phyloP scores from a whole-genome alignment of 2,329 filamentous ascomycete species.

The Microcyclospora tardicrescens region DNA sequence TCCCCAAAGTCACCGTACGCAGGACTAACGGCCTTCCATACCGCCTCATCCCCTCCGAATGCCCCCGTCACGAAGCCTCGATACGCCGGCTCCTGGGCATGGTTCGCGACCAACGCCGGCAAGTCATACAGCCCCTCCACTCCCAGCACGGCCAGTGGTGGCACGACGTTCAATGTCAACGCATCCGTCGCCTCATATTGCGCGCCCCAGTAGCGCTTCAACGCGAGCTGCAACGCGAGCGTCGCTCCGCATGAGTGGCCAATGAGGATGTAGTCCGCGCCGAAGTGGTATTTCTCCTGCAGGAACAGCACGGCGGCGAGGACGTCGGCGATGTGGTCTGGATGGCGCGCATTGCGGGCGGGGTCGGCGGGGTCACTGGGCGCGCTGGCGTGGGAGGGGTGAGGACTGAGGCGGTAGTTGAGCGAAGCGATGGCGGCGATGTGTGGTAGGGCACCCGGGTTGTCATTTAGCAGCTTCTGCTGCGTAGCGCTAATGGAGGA shows the following conservation, averaged over 20 bases:
- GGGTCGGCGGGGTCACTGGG: slow-evolving; percentile 36
- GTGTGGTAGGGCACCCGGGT: slow-evolving; percentile 10
- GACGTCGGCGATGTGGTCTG: slow-evolving; percentile 49
- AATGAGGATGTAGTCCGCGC: slow-evolving; percentile 39
- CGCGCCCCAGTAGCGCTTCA: slow-evolving; percentile 28
- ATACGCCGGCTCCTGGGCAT: slow-evolving; percentile 41
- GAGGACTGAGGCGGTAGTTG: slow-evolving; percentile 50
- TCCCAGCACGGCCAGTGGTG: slow-evolving; percentile 44
- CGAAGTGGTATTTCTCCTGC: slow-evolving; percentile 33
- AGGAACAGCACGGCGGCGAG: slow-evolving; percentile 39
- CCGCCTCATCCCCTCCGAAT: slow-evolving; percentile 40
- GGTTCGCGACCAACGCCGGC: slow-evolving; percentile 36
- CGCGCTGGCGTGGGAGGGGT: slow-evolving; percentile 29
- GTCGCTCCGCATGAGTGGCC: slow-evolving; percentile 54
- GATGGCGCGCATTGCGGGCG: slow-evolving; percentile 40
- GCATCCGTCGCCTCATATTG: slow-evolving; percentile 16
- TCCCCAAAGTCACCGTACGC: slow-evolving; percentile 31
- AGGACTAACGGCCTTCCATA: slow-evolving; percentile 47
- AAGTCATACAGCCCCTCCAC: slow-evolving; percentile 57
- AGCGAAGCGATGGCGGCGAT: slow-evolving; percentile 52
- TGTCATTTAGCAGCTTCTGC: slow-evolving; percentile 21
- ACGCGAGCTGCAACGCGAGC: slow-evolving; percentile 48
- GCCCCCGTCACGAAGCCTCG: slow-evolving; percentile 44
- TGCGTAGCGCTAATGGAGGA: slow-evolving; percentile 25
- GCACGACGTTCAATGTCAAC: slow-evolving; percentile 15